Percentiles rank a stretch among this genome's conserved stretches.
phyloP scores from a whole-genome alignment of 2,329 filamentous ascomycete species.

The Fonsecaea multimorphosa region DNA sequence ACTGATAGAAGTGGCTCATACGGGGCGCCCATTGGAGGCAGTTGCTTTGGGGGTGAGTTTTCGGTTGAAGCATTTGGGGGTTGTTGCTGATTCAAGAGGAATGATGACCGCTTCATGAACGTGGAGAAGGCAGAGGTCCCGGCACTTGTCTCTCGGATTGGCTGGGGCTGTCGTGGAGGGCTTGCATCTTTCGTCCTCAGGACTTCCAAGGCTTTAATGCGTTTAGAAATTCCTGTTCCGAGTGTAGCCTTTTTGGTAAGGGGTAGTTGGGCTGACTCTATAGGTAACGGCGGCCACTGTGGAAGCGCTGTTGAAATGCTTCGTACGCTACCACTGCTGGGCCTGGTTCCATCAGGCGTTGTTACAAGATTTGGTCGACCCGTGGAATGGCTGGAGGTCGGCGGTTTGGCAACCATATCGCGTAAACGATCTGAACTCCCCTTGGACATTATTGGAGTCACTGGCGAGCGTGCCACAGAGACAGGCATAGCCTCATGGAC shows the following conservation, averaged over 20 bases:
- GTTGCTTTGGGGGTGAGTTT: constrained; percentile 30
- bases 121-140: constrained; percentile 41
- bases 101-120: constrained; percentile 40
- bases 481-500: constrained; percentile 83
- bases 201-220: constrained; percentile 91
- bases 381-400: constrained; percentile 15
- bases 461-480: constrained; percentile 80
- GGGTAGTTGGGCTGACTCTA: constrained; percentile 51
- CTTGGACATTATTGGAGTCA: constrained; percentile 65
- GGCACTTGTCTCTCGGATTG: constrained; percentile 38
- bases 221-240: constrained; percentile 87
- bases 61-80: constrained; percentile 44
- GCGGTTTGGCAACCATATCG: constrained; percentile 32
- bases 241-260: constrained; percentile 78
- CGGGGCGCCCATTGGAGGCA: constrained; percentile 18
- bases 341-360: constrained; percentile 28
- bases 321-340: constrained; percentile 31
- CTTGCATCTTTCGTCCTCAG: constrained; percentile 51
- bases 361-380: constrained; percentile 26
- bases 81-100: constrained; percentile 39
- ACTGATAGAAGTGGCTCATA: constrained; percentile 19
- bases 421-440: constrained; percentile 35
- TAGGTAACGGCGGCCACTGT: constrained; percentile 38
- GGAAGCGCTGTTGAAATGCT: constrained; percentile 38
- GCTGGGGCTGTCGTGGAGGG: constrained; percentile 43